These are phyloP conservation scores for Dendrobium catenatum DNA, from an alignment of 106 monocot species.

Conservation along the genomic window DNA sequence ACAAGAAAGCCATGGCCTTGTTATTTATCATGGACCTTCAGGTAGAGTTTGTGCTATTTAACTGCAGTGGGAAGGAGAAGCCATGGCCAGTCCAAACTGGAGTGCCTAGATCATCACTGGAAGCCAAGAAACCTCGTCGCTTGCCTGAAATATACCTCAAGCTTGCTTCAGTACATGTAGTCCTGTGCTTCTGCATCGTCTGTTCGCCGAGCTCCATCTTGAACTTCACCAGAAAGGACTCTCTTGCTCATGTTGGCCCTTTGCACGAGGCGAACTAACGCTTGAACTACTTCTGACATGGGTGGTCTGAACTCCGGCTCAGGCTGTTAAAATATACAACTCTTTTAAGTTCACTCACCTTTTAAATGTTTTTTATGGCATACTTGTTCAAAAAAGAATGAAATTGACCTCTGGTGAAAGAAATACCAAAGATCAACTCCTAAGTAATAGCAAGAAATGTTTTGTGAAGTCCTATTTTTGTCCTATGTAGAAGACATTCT, in stretches of 20 bases:
- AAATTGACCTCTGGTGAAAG: neutral
- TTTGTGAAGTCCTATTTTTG: too few relatives aligned
- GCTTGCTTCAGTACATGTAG: constrained; percentile 4
- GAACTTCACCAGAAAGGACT: constrained; percentile 27
- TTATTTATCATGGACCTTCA: too few relatives aligned
- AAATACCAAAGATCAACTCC: neutral
- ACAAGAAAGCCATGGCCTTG: too few relatives aligned
- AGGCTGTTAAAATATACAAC: constrained; percentile 20
- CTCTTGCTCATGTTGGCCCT: constrained; percentile 63
- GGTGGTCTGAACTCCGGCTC: constrained; percentile 19
- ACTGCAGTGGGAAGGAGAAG: too few relatives aligned
- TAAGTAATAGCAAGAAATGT: too few relatives aligned
- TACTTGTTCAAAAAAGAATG: neutral
- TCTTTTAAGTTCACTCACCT: neutral
- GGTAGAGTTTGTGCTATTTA: too few relatives aligned
- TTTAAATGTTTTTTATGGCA: neutral
- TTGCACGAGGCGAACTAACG: constrained; percentile 59
- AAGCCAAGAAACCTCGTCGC: too few relatives aligned
- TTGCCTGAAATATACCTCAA: neutral
- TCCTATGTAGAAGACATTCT: too few relatives aligned
- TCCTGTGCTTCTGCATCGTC: neutral
- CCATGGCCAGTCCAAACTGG: too few relatives aligned
- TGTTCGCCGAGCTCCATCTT: neutral
- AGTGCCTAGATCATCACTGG: too few relatives aligned
- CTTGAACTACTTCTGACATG: constrained; percentile 71